Evolutionary conservation across 192 early-diverging fungal genomes (phyloP).

Genomic region (Linnemannia zychae): DNA sequence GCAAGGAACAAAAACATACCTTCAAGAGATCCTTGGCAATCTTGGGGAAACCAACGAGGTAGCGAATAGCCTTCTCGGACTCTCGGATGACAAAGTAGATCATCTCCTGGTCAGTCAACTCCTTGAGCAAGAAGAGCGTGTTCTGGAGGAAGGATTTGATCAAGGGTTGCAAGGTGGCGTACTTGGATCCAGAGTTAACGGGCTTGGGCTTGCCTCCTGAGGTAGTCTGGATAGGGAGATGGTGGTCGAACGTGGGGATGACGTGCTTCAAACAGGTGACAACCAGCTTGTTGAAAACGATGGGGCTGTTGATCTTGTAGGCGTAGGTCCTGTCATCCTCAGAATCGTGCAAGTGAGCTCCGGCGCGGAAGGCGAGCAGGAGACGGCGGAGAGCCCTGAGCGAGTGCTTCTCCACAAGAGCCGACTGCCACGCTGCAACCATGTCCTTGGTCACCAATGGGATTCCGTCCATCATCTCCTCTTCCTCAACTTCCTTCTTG

Average conservation of each 20-base stretch:
- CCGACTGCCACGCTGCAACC: conserved; percentile 79
- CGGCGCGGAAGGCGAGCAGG: conserved; percentile 88
- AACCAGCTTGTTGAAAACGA: conserved; percentile 87
- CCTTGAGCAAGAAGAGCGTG: conserved; percentile 79
- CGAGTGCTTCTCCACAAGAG: conserved; percentile 71
- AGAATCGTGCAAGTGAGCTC: conserved; percentile 80
- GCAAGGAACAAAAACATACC: conserved; percentile 50
- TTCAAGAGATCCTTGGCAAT: conserved; percentile 88
- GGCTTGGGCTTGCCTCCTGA: conserved; percentile 46
- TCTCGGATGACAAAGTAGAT: conserved; percentile 88
- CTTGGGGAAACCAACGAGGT: conserved; percentile 87
- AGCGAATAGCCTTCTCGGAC: conserved; percentile 78
- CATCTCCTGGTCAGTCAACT: conserved; percentile 89
- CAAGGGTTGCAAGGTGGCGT: conserved; percentile 79
- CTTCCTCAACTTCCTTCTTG: conserved; percentile 45
- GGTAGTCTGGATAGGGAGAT: conserved; percentile 62
- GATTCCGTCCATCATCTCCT: conserved; percentile 55
- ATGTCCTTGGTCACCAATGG: conserved; percentile 78
- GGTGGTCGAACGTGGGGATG: conserved; percentile 77
- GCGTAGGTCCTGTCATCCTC: conserved; percentile 64
- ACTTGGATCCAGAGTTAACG: conserved; percentile 67
- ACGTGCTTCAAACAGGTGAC: conserved; percentile 79
- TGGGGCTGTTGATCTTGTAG: conserved; percentile 79
- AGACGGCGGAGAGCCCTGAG: conserved; percentile 78
- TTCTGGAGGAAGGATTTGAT: conserved; percentile 88